Base-by-base conservation (phyloP, 352 stramenopile genomes). In the Phytophthora nicotianae region DNA sequence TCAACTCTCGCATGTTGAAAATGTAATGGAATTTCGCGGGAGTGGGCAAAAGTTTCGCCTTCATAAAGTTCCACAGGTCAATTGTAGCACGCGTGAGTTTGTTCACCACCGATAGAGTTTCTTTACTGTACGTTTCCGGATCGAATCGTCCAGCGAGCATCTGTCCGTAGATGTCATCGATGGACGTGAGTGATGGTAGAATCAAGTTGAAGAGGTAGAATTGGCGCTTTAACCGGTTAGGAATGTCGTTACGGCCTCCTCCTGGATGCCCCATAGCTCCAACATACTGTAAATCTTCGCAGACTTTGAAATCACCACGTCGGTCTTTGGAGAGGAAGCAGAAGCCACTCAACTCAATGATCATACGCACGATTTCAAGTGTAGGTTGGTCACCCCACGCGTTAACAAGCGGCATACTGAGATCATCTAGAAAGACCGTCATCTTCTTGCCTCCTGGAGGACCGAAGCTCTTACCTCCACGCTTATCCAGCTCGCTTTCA, bases 141-240 rank as follows among this genome's bases (percentile, higher is more conserved):
- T 95, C 90, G 66, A 99, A 99, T 0, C 96, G 81, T 0, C 96
- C 96, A 2, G 89, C 78, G 27, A 99, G 79, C 96, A 99, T 99
- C 79, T 99, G 96, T 0, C 97, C 97, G 75, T 99, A 99, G 62
- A 99, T 99, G 66, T 99, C 97, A 75, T 99, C 98, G 65, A 99
- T 99, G 59, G 95, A 99, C 19, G 95, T 99, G 32, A 99, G 90
- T 33, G 90, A 98, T 20, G 97, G 97, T 23, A 99, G 65, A 50
- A 99, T 97, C 27, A 99, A 71, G 78, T 99, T 99, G 73, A 99
- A 99, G 19, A 98, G 83, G 78, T 98, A 99, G 68, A 99, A 99
- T 58, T 99, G 98, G n/a, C 97, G 94, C 81, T 99, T 99, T 29
- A 99, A 81, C 1, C 97, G 92, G 70, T 99, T 99, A n/a, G 97